phyloP scores from a whole-genome alignment of 495 filamentous ascomycete species.

The Margaritispora aquatica region DNA sequence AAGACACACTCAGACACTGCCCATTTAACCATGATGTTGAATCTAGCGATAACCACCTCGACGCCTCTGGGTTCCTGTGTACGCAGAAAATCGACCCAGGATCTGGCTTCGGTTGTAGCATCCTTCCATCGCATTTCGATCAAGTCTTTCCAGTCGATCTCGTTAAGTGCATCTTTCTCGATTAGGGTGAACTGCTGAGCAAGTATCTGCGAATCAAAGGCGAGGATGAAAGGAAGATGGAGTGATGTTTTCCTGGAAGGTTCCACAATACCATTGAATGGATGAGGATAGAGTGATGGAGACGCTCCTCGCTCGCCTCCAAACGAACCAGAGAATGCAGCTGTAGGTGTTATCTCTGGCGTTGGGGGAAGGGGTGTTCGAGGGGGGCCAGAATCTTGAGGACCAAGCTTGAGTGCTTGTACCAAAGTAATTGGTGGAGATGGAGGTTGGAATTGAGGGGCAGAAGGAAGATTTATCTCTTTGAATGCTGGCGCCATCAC shows the following conservation, averaged over 20 bases:
- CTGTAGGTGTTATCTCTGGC: conserved; percentile 44
- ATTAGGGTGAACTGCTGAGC: conserved; percentile 94
- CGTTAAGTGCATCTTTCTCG: conserved; percentile 91
- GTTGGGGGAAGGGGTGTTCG: conserved; percentile 38
- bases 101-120: conserved; percentile 53
- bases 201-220: conserved; percentile 82
- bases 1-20: conserved; percentile 85
- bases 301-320: conserved; percentile 12
- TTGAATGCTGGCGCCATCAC: conserved; percentile 30
- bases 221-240: conserved; percentile 88
- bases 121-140: conserved; percentile 90
- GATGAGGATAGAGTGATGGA: conserved; percentile 20
- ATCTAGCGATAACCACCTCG: conserved; percentile 92
- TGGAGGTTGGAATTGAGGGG: conserved; percentile 64
- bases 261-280: conserved; percentile 19
- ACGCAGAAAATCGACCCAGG: conserved; percentile 91
- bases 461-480: conserved; percentile 39
- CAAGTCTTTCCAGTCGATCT: conserved; percentile 96
- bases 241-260: conserved; percentile 23
- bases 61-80: conserved; percentile 79
- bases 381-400: conserved; percentile 32
- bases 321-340: neutral
- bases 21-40: conserved; percentile 98
- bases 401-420: conserved; percentile 36
- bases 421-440: conserved; percentile 74